A percentile compares a stretch with the other conserved stretches of the same genome.
Conservation (phyloP, 768 basidiomycete species). For the Tubosaeta sp. region DNA sequence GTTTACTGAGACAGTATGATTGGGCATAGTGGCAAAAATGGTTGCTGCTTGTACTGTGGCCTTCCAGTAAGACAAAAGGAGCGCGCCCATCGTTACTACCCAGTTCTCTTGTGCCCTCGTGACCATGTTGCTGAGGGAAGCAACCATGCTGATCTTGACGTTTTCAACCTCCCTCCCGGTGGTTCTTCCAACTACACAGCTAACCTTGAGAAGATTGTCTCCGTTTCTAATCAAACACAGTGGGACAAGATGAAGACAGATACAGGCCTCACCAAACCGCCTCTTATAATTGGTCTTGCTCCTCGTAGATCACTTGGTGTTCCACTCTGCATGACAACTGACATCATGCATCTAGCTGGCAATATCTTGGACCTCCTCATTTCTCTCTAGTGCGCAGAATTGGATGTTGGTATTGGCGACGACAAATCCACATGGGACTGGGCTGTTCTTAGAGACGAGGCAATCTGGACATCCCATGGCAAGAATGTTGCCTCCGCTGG, state of each 20-base stretch:
- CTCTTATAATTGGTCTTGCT: constrained; percentile 34
- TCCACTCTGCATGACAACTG: constrained; percentile 34
- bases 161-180: constrained; percentile 11
- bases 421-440: constrained; percentile 29
- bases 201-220: background rate
- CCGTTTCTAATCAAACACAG: constrained; percentile 12
- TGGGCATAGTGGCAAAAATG: constrained; percentile 31
- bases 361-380: constrained; percentile 26
- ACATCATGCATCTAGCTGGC: constrained; percentile 40
- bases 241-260: constrained; percentile 25
- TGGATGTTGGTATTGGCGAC: constrained; percentile 18
- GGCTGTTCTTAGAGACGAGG: constrained; percentile 20
- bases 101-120: constrained; percentile 25
- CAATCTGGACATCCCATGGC: constrained; percentile 19
- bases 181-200: constrained; percentile 5
- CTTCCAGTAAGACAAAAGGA: constrained; percentile 28
- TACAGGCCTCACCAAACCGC: constrained; percentile 36
- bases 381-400: constrained; percentile 20
- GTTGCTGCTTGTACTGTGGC: constrained; percentile 34
- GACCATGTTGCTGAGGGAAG: constrained; percentile 24
- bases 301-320: constrained; percentile 19
- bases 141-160: constrained; percentile 29
- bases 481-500: constrained; percentile 5
- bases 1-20: constrained; percentile 31
- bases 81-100: constrained; percentile 30